Evolutionary conservation across 495 filamentous ascomycete species (phyloP), one percentile per base, ranked within the genome.

Genomic region (Aspergillus avenaceus): DNA sequence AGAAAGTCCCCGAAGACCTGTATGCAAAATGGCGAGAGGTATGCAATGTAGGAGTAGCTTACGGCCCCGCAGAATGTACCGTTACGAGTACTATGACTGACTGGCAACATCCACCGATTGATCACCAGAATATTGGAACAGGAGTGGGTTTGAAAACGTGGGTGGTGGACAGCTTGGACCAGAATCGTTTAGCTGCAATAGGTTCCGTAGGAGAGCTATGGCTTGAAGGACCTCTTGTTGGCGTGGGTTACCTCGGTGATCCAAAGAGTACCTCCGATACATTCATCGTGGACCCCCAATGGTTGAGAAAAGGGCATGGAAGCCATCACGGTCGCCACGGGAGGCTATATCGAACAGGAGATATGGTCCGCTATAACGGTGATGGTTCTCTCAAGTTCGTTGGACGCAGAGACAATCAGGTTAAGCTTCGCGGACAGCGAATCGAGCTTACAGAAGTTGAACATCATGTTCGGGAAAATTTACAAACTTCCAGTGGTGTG

Each of bases 361-460:
- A 56, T 29, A 34, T 54, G 14, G 59, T 29, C 8, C 42, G 41
- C 14, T 55, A 59, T 29, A 28, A 41, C 21, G 41, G 41, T 5
- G 53, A 59, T 23, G 56, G 56, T 13, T 11, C 40, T 0, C 14
- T 66, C 6, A 21, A 51, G 13, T 51, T 54, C 21, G 26, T 66
- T 16, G 60, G 61, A 13, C 58, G 51, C 2, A 54, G 54, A 31
- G 50, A 54, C 27, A 22, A 44, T 16, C 66, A 77, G 53, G 54
- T 79, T 53, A 80, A 79, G 55, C 61, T 77, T 24, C 67, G 73
- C 38, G 49, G 60, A 41, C 55, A 62, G 19, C 54, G 75, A 12
- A 55, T 80, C 21, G 74, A 79, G 53, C 57, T 73, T 12, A 70
- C 64, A 5, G 79, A 82, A 37, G 50, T 63, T 42, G 60, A 63